These are phyloP conservation scores for Rhizophagus clarus DNA, from an alignment of 192 early-diverging fungal species.

Conservation along the genomic window DNA sequence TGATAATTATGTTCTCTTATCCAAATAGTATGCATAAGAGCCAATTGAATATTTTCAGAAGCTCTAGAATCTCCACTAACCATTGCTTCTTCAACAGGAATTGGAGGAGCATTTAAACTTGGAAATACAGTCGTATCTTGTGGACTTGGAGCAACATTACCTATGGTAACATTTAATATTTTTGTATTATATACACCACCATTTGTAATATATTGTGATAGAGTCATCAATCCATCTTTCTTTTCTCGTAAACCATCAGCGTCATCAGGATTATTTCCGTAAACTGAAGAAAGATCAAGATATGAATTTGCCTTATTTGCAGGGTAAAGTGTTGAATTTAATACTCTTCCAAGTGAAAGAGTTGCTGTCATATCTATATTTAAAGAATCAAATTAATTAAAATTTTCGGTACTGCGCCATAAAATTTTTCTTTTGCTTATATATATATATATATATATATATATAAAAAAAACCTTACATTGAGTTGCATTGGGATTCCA, in stretches of 20 bases:
- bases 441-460: no score
- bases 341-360: neutral
- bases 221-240: neutral
- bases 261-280: neutral
- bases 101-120: neutral
- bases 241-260: neutral
- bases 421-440: no score
- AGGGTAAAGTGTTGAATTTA: neutral
- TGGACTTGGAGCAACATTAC: neutral
- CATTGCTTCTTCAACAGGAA: neutral
- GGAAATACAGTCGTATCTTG: neutral
- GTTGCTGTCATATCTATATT: neutral
- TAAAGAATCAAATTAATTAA: neutral
- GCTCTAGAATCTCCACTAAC: constrained; percentile 9
- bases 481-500: constrained; percentile 1
- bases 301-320: neutral
- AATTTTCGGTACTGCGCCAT: no score
- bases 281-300: constrained; percentile 1
- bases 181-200: constrained; percentile 18
- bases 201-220: neutral
- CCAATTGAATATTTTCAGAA: constrained; percentile 23
- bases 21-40: neutral
- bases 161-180: neutral
- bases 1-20: constrained; percentile 20
- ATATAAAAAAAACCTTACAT: no score